Base-by-base conservation (phyloP, 805 yeast genomes). In the Clavispora phyllophila region DNA sequence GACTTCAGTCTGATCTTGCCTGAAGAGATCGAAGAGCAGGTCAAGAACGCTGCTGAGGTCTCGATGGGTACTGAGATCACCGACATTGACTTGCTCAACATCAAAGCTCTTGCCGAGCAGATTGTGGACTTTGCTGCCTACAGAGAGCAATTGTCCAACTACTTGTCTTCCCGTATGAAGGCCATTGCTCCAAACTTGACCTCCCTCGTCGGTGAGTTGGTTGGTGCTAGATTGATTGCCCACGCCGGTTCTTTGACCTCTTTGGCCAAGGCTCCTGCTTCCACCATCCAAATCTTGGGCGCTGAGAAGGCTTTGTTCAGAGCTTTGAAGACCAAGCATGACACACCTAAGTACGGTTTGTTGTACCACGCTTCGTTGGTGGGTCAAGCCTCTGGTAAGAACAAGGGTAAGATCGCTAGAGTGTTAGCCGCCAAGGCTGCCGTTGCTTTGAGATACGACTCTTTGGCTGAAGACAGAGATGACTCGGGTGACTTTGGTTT, bases 41-140 rank as follows among this genome's bases (percentile, higher is more conserved):
- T 93, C 42, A 93, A 93, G 73, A 68, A 89, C 44, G 96, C 98
- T 55, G 98, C 99, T 55, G 98, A 93, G 76, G 89, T 93, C 53
- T 90, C 98, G 40, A 93, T 93, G 99, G 99, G 99, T 75, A 93
- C 98, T 48, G 99, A 93, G 70, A 91, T 93, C 66, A 91, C 98
- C 44, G 90, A 85, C 48, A 76, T 77, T 53, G 99, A 93, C 69
- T 76, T 93, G 59, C 77, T 78, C 47, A 91, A 91, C 75, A 91
- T 93, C 66, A 78, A 78, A 64, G 83, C 89, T 48, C 78, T 93
- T 57, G 99, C 99, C 54, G 93, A 87, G 48, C 98, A 93, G 72
- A 91, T 93, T 62, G 91, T 91, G 55, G 96, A 87, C 66, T 87
- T 93, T 65, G 83, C 98, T 50, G 87, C 88, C 51, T 93, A 93